phyloP scores from a whole-genome alignment of 2,329 filamentous ascomycete species.

The Conoideocrella luteorostrata region DNA sequence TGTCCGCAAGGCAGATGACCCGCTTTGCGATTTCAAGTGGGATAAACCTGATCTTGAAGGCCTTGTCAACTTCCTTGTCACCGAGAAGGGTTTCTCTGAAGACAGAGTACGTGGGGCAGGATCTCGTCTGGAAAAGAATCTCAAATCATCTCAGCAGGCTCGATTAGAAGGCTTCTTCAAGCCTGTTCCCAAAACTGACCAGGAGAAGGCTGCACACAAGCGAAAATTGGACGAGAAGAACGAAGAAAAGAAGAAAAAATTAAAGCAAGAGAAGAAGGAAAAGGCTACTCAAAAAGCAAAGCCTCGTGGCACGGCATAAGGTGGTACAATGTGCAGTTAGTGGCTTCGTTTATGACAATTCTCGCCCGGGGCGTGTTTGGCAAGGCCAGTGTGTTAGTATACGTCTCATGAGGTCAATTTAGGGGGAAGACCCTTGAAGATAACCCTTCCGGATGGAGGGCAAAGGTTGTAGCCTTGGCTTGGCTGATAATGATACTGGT shows the following conservation, averaged over 20 bases:
- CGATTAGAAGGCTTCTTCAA: conserved; percentile 97
- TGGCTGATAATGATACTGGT: too few species aligned
- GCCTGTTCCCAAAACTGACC: conserved; percentile 78
- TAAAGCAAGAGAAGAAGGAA: conserved; percentile 89
- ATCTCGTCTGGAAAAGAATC: conserved; percentile 75
- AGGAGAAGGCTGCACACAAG: conserved; percentile 79
- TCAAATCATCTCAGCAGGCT: conserved; percentile 86
- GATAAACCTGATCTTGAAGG: conserved; percentile 87
- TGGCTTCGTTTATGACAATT: too few species aligned
- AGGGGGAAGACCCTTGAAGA: too few species aligned
- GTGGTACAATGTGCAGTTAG: too few species aligned
- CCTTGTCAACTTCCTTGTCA: conserved; percentile 80
- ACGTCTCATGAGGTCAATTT: too few species aligned
- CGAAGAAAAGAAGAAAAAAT: conserved; percentile 89
- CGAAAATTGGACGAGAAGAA: conserved; percentile 90
- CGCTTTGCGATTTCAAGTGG: conserved; percentile 96
- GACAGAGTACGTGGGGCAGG: conserved; percentile 81
- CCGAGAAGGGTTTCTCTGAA: conserved; percentile 95
- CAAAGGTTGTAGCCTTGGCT: too few species aligned
- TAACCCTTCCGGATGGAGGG: too few species aligned
- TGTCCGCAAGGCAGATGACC: conserved; percentile 74
- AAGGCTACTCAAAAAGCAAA: conserved; percentile 89
- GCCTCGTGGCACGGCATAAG: conserved; percentile 58
- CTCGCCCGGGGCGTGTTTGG: too few species aligned
- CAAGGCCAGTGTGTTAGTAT: too few species aligned